Evolutionary conservation across 192 early-diverging fungal genomes (phyloP), one percentile per base, ranked within the genome.

Genomic region (Umbelopsis vinacea): DNA sequence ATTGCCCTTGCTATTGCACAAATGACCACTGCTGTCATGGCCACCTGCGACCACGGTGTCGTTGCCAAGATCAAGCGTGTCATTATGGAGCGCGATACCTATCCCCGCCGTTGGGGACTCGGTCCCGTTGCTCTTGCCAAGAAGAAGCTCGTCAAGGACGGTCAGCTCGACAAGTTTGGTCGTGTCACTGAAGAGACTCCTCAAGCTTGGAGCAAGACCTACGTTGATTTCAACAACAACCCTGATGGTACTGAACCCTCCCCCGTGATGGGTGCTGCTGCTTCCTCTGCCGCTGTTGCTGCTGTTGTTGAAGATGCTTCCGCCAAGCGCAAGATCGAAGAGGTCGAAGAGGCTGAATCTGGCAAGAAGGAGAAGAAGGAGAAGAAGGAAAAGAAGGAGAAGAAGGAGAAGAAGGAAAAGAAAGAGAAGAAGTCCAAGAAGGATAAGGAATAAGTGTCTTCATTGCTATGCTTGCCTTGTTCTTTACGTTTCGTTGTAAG

Each of bases 11-110:
- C 90, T 66, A 94, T 96, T 79, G 96, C 96, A 12, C 90, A 93
- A 81, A 99, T 99, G 97, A 95, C 92, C 46, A 99, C 97, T 1
- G 92, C 95, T 29, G 95, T 96, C 52, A 97, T 99, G 96, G 95
- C 79, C 43, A 81, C 79, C 12, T 81, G 79, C 15, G 79, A 81
- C 46, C 79, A 81, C 48, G 79, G 79, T 55, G 96, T 98, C 12
- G 96, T 99, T 69, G 96, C 97, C 77, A 97, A 97, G 89, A 97
- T 99, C 79, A 99, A 99, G 92, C 92, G 97, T 76, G 97, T 99
- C 35, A 98, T 99, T 71, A 99, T 99, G 97, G 97, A 99, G 83
- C 92, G 97, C 55, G 97, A 99, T 83, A 98, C 97, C 7, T 99
- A 99, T 82, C 97, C 97, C 52, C 91, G 95, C 66, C 89, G 94